phyloP scores from a whole-genome alignment of 2,329 filamentous ascomycete species.

The Hymenoscyphus infarciens region DNA sequence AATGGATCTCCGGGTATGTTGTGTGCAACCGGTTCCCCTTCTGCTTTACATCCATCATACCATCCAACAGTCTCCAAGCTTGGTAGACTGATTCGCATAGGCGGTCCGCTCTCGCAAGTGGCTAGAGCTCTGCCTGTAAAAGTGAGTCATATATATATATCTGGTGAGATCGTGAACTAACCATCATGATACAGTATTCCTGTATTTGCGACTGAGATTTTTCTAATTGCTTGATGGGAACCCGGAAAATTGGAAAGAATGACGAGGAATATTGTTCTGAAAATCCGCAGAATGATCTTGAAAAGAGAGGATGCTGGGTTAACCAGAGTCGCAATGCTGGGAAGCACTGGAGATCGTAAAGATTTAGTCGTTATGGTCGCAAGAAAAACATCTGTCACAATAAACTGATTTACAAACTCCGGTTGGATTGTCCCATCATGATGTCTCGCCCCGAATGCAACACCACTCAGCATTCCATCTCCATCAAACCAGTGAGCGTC shows the following conservation, averaged over 20 bases:
- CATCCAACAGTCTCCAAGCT: slow-evolving; percentile 65
- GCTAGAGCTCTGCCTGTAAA: slow-evolving; percentile 54
- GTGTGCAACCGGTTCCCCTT: slow-evolving; percentile 43
- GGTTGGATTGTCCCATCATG: slow-evolving; percentile 46
- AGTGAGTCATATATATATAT: not conserved
- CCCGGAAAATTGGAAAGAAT: slow-evolving; percentile 55
- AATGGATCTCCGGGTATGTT: slow-evolving; percentile 47
- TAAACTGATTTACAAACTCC: slow-evolving; percentile 66
- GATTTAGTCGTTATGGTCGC: slow-evolving; percentile 46
- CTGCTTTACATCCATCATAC: slow-evolving; percentile 58
- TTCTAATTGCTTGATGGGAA: slow-evolving; percentile 55
- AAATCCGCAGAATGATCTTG: slow-evolving; percentile 46
- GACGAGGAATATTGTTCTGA: slow-evolving; percentile 56
- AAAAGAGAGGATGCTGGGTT: slow-evolving; percentile 53
- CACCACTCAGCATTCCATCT: slow-evolving; percentile 70
- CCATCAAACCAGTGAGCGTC: slow-evolving; percentile 74
- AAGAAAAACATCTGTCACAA: slow-evolving; percentile 63
- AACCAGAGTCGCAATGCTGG: slow-evolving; percentile 64
- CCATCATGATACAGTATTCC: slow-evolving; percentile 62
- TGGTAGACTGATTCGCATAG: slow-evolving; percentile 62
- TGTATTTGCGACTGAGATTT: slow-evolving; percentile 69
- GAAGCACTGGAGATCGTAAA: slow-evolving; percentile 56
- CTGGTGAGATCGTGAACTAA: not conserved
- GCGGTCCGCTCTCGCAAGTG: slow-evolving; percentile 68
- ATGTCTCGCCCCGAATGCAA: slow-evolving; percentile 51